These are phyloP conservation scores for Fusarium coffeatum DNA, from an alignment of 2,329 filamentous ascomycete species.

Conservation along the genomic window DNA sequence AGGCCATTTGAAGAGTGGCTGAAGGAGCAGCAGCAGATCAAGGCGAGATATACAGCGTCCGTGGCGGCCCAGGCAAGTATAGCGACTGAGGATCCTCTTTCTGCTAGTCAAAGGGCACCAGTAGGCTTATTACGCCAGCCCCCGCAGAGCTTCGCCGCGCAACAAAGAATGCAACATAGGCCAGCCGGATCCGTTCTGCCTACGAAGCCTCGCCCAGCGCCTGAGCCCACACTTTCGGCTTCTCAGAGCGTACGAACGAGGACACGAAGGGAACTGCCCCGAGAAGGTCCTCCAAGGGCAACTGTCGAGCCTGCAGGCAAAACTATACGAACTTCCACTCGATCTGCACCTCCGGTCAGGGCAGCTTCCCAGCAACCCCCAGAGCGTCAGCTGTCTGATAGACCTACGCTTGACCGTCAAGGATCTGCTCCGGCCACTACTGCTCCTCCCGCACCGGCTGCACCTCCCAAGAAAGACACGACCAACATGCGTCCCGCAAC, in stretches of 20 bases:
- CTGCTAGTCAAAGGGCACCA: conserved; percentile 51
- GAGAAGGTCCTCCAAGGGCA: conserved; percentile 42
- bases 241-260: conserved; percentile 50
- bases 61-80: conserved; percentile 44
- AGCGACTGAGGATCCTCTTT: conserved; percentile 52
- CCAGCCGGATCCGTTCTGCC: conserved; percentile 49
- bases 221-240: conserved; percentile 40
- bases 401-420: conserved; percentile 45
- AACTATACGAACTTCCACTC: conserved; percentile 46
- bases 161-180: conserved; percentile 69
- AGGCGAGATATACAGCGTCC: conserved; percentile 48
- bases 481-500: conserved; percentile 56
- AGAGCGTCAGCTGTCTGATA: conserved; percentile 41
- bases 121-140: conserved; percentile 63
- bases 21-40: conserved; percentile 62
- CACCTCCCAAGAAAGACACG: conserved; percentile 45
- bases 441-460: conserved; percentile 40
- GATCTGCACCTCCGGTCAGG: conserved; percentile 46
- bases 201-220: conserved; percentile 43
- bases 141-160: conserved; percentile 74
- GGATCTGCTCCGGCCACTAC: conserved; percentile 37
- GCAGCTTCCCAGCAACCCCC: conserved; percentile 46
- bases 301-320: conserved; percentile 41
- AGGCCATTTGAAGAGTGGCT: conserved; percentile 71
- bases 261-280: conserved; percentile 45